phyloP scores from a whole-genome alignment of 2,329 filamentous ascomycete genomes.

The Stagonosporopsis rhizophila region DNA sequence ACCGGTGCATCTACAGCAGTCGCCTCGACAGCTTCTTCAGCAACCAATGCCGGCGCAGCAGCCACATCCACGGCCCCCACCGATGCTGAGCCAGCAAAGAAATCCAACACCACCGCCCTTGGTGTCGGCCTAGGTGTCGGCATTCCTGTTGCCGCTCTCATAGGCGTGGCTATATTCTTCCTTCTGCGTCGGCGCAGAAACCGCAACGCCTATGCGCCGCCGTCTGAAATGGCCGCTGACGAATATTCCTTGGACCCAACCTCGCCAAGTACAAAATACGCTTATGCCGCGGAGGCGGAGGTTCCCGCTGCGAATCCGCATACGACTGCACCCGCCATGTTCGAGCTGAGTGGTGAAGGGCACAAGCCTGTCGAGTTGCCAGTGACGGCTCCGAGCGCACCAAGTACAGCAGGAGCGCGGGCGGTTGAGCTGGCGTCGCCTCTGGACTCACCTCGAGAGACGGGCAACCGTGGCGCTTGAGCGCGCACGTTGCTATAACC shows the following conservation, averaged over 20 bases:
- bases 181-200: slow-evolving; percentile 6
- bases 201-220: background rate
- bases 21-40: slow-evolving; percentile 2
- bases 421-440: slow-evolving; percentile 8
- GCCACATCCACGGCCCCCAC: slow-evolving; percentile 1
- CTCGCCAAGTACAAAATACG: slow-evolving; percentile 8
- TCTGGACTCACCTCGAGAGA: background rate
- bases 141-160: slow-evolving; percentile 12
- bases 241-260: background rate
- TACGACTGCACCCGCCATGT: background rate
- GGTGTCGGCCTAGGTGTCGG: slow-evolving; percentile 18
- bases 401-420: background rate
- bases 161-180: slow-evolving; percentile 12
- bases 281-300: slow-evolving; percentile 1
- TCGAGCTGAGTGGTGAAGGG: slow-evolving; percentile 4
- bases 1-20: background rate
- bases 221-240: slow-evolving; percentile 3
- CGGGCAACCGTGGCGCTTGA: background rate
- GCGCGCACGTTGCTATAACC: background rate
- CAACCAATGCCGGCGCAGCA: background rate
- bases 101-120: slow-evolving; percentile 17
- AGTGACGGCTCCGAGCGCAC: background rate
- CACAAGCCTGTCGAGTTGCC: slow-evolving; percentile 1
- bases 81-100: background rate
- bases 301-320: background rate